Evolutionary conservation across 1,284 basidiomycete genomes (phyloP).

Genomic region (Microstroma glucosiphilum): DNA sequence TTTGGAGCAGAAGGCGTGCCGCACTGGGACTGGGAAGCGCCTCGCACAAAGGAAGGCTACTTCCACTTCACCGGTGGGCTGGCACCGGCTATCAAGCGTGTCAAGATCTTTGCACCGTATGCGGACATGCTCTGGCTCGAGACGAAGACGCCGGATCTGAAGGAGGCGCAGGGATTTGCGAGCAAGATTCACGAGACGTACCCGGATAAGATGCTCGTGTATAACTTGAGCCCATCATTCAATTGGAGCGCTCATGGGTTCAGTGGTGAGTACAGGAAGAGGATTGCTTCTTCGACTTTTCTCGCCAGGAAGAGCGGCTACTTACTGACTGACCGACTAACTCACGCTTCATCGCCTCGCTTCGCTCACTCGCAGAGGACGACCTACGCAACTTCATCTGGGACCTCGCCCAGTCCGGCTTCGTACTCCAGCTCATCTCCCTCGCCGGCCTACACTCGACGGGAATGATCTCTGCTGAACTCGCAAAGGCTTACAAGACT

Average conservation of each 20-base stretch:
- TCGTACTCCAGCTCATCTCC: slow-evolving; percentile 50
- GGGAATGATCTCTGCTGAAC: slow-evolving; percentile 41
- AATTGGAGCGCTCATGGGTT: slow-evolving; percentile 84
- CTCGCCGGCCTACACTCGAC: slow-evolving; percentile 47
- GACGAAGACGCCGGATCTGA: slow-evolving; percentile 75
- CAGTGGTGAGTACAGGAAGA: slow-evolving; percentile 53
- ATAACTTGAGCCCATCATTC: slow-evolving; percentile 87
- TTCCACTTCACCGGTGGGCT: slow-evolving; percentile 82
- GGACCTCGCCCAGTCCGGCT: slow-evolving; percentile 45
- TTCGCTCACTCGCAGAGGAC: neutral
- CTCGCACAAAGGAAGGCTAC: slow-evolving; percentile 84
- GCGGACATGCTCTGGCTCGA: slow-evolving; percentile 60
- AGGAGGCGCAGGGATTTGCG: slow-evolving; percentile 73
- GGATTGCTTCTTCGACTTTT: too few relatives aligned
- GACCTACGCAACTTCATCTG: slow-evolving; percentile 50
- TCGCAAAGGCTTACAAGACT: slow-evolving; percentile 60
- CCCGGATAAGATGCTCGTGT: slow-evolving; percentile 81
- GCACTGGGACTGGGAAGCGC: slow-evolving; percentile 86
- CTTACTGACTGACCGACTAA: too few relatives aligned
- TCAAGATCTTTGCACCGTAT: slow-evolving; percentile 63
- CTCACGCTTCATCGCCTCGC: too few relatives aligned
- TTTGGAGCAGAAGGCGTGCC: slow-evolving; percentile 57
- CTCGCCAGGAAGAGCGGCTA: too few relatives aligned
- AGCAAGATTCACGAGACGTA: slow-evolving; percentile 66
- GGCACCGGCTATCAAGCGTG: slow-evolving; percentile 74